Evolutionary conservation across 805 yeast genomes (phyloP), one percentile per base, ranked within the genome.

Genomic region (Wickerhamomyces rabaulensis): DNA sequence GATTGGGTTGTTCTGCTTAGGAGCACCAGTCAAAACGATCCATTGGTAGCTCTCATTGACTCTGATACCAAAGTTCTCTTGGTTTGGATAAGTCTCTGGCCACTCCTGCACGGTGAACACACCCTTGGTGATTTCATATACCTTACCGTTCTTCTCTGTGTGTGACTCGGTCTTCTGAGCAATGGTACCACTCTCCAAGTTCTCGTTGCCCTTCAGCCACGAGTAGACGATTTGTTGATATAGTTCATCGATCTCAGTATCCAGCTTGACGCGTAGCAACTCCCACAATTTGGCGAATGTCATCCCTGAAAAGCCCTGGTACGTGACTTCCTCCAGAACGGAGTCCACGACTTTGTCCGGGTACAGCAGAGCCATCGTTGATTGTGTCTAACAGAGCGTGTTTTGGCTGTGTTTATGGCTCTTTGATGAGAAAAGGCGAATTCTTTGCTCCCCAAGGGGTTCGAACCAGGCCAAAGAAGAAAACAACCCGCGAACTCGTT

Each of bases 11-110:
- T 76, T 79, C 33, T 74, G 70, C 47, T 71, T 70, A 27, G 74
- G 72, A 27, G 74, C 71, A 13, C 86, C 87, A 0, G 87, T 77
- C 37, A 85, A 62, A 42, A 70, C 72, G 16, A 70, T 55, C 73
- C 86, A 84, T 54, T 80, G 79, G 36, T 74, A 74, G 45, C 78
- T 82, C 23, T 78, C 77, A 5, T 73, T 68, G 3, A 84, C 77
- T 15, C 66, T 64, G 3, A 74, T 46, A 9, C 54, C 37, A 9
- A 19, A 20, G 15, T 15, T n/a, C 26, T 37, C 16, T 20, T n/a
- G 22, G 16, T 37, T 13, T 37, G 36, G 36, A 33, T 33, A 33
- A 6, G 20, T 33, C 10, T 33, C 36, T 4, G 36, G 36, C 36
- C 36, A 33, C 3, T 27, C 36, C 16, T 33, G 36, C 20, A 33